Evolutionary conservation across 2,329 filamentous ascomycete species (phyloP), one percentile per base, ranked within the genome.

Genomic region (Fusarium nodosum): DNA sequence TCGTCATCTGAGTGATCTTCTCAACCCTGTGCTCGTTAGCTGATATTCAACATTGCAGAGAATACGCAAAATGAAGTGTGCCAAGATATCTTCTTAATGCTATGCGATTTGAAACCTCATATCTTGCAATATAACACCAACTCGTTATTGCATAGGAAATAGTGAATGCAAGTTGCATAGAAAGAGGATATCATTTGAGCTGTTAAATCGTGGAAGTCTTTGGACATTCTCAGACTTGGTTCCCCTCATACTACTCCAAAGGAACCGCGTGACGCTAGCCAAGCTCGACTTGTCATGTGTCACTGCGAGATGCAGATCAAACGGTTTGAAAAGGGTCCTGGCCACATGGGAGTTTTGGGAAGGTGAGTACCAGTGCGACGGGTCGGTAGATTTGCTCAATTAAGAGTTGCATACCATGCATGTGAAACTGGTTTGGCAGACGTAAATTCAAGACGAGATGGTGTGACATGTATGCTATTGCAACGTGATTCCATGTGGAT

Each of bases 281-380:
- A 51, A 51, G 48, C 33, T 39, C 48, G 9, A 39, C 48, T 12
- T 28, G 48, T 51, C 48, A 51, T 51, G 33, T 39, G 48, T 39
- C 48, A 51, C 33, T 51, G 48, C 48, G 34, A 51, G 48, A 51
- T 38, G 48, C 31, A 51, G 48, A 51, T 51, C 48, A 39, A 51
- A 51, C 48, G 18, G 33, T 12, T 39, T 15, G 24, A 39, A n/a
- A 22, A 6, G 15, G n/a, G 6, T 28, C 33, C 48, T 18, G 22
- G 48, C 18, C 33, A 28, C 48, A 51, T 39, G 48, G 34, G 22
- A 51, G 20, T 20, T 51, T 51, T 39, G 48, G 48, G 48, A 51
- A 51, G 48, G 48, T 30, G 18, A 51, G 13, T 51, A 39, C 48
- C 48, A 51, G 48, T 51, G 48, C 48, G 15, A 39, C 33, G 48